These are phyloP conservation scores for Melaleuca quinquenervia DNA, from an alignment of 345 rosid genomes.

Conservation along the genomic window DNA sequence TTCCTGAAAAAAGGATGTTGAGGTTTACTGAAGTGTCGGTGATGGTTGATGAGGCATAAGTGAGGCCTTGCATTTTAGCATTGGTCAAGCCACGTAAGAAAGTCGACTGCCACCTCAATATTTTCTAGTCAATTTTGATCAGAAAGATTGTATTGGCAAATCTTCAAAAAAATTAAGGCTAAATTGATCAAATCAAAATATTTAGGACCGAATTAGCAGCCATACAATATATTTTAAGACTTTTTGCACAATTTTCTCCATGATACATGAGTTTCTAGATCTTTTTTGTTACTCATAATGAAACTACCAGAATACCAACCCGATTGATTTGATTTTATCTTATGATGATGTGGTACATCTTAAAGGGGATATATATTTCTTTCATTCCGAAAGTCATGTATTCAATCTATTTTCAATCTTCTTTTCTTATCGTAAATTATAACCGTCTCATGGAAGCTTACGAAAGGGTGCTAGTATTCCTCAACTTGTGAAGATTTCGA, in stretches of 20 bases:
- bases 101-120: rapidly evolving
- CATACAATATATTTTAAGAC: background rate
- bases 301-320: background rate
- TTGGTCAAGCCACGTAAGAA: background rate
- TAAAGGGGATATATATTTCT: background rate
- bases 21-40: rapidly evolving
- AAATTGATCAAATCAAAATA: background rate
- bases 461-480: background rate
- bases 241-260: background rate
- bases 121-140: background rate
- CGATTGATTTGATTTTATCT: background rate
- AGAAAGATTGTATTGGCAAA: background rate
- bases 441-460: background rate
- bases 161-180: background rate
- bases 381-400: background rate
- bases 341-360: background rate
- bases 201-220: background rate
- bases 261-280: background rate
- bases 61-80: background rate
- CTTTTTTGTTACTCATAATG: background rate
- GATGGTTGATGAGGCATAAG: background rate
- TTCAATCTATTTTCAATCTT: background rate
- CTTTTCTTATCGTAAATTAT: background rate
- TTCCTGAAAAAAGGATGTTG: background rate
- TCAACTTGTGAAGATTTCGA: background rate